Evolutionary conservation across 2,329 filamentous ascomycete species (phyloP), one percentile per base, ranked within the genome.

Genomic region (Epichloe scottii): DNA sequence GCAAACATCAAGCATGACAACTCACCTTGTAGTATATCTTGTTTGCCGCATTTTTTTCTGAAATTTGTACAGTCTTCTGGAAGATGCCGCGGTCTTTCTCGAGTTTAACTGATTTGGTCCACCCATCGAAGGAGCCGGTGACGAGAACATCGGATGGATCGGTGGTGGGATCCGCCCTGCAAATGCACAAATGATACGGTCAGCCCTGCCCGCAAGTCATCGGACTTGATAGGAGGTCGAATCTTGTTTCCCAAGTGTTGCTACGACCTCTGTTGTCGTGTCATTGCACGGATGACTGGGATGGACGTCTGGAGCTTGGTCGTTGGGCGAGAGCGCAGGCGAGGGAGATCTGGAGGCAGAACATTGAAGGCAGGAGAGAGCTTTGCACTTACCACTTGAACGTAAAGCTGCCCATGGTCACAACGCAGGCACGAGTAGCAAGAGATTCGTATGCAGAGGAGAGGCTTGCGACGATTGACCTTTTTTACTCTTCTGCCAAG

Each of bases 1-100:
- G 33, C 40, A 38, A 21, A 49, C 21, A 35, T 21, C 38, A 23
- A 17, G 30, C 12, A 17, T 23, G 11, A 21, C 10, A 17, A 72
- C 75, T 59, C 74, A 95, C 91, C 88, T 98, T 98, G 82, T 96
- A 98, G 64, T 84, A 83, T 59, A 95, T 84, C 72, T 93, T 95
- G 56, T 83, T 73, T 46, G 74, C 71, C 15, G 74, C 71, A 51
- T 48, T 35, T 33, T 54, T 35, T 17, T 79, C 73, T 47, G 84
- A 74, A 35, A 97, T 75, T 49, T 79, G 73, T 54, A 98, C 89
- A 35, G 81, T 80, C 75, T 95, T 95, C 69, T 85, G 76, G 68
- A 94, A 95, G 60, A 77, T 61, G 56, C 81, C 74, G 64, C 78
- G 85, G 40, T 81, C 76, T 71, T 88, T 89, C 46, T 89, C 82